Conservation (phyloP, 768 basidiomycete genomes). For the Dentipellis sp. region DNA sequence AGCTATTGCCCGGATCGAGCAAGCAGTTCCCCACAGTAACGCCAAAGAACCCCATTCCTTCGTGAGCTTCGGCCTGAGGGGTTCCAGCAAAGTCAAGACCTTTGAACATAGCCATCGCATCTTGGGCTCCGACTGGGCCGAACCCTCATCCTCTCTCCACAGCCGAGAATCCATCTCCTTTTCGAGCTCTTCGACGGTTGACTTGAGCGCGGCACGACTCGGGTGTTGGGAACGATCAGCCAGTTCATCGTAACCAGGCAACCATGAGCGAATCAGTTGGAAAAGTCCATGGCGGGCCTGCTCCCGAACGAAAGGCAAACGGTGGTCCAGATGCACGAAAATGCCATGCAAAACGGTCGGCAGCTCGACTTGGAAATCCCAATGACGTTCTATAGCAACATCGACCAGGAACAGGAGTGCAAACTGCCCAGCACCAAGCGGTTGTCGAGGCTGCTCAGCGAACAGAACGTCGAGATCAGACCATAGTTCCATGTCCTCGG, state of each 20-base stretch:
- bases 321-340: slow-evolving; percentile 78
- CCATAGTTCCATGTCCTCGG: slow-evolving; percentile 68
- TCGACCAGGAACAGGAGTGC: slow-evolving; percentile 81
- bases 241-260: slow-evolving; percentile 68
- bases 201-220: slow-evolving; percentile 38
- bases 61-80: slow-evolving; percentile 58
- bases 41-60: slow-evolving; percentile 76
- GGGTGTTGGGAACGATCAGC: slow-evolving; percentile 45
- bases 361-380: slow-evolving; percentile 64
- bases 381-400: slow-evolving; percentile 63
- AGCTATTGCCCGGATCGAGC: slow-evolving; percentile 77
- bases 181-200: slow-evolving; percentile 46
- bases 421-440: slow-evolving; percentile 75
- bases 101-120: slow-evolving; percentile 61
- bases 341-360: slow-evolving; percentile 71
- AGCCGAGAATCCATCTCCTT: slow-evolving; percentile 44
- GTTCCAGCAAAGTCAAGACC: slow-evolving; percentile 58
- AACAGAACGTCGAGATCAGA: slow-evolving; percentile 73
- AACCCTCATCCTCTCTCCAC: slow-evolving; percentile 66
- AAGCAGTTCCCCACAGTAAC: slow-evolving; percentile 77
- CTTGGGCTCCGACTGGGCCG: slow-evolving; percentile 47
- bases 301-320: slow-evolving; percentile 55
- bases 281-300: slow-evolving; percentile 75
- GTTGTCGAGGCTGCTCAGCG: slow-evolving; percentile 55
- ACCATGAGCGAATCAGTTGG: slow-evolving; percentile 76